Evolutionary conservation across 768 basidiomycete genomes (phyloP).

Genomic region (Galerina marginata): DNA sequence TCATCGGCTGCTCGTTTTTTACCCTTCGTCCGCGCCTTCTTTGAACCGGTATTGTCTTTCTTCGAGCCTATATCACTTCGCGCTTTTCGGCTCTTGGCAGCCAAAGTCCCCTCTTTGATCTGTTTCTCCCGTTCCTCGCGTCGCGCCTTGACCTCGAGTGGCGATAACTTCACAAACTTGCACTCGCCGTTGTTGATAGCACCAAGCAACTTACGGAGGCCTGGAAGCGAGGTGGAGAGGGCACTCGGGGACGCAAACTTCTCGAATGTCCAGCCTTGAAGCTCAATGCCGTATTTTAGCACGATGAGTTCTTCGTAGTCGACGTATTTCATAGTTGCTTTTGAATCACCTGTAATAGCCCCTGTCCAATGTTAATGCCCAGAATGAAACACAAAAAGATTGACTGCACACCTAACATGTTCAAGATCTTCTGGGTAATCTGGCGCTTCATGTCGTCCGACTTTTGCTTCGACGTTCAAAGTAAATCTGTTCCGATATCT

Average conservation of each 20-base stretch:
- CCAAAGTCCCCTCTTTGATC: too few species aligned
- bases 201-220: not conserved
- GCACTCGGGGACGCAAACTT: slow-evolving; percentile 14
- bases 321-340: slow-evolving; percentile 23
- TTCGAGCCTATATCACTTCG: too few species aligned
- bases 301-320: slow-evolving; percentile 22
- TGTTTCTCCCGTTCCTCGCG: too few species aligned
- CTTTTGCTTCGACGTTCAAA: slow-evolving; percentile 9
- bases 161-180: slow-evolving; percentile 8
- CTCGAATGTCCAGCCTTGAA: slow-evolving; percentile 23
- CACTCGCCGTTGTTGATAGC: not conserved
- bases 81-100: too few species aligned
- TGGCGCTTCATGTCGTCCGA: not conserved
- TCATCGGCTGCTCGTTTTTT: too few species aligned
- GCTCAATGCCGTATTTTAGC: slow-evolving; percentile 16
- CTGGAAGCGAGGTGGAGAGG: slow-evolving; percentile 6
- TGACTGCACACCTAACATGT: too few species aligned
- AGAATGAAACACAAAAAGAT: too few species aligned
- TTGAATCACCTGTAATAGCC: slow-evolving; percentile 8
- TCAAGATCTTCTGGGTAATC: too few species aligned
- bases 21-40: too few species aligned
- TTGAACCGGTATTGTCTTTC: too few species aligned
- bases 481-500: not conserved
- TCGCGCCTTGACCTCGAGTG: too few species aligned
- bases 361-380: too few species aligned